Conservation (phyloP, 1,284 basidiomycete genomes). For the Marasmius sp. region DNA sequence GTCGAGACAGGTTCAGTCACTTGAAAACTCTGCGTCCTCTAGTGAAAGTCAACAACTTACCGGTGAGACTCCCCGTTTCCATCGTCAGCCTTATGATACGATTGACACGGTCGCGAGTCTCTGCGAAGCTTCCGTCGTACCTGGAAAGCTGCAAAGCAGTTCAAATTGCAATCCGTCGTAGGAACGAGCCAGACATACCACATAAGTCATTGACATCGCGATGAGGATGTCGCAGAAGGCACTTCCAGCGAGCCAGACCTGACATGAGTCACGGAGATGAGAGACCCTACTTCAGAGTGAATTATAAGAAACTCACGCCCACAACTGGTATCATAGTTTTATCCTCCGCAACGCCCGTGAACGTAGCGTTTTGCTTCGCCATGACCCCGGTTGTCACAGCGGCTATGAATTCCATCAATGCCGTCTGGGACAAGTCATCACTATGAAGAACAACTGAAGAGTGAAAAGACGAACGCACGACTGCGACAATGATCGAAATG, state of each 20-base stretch:
- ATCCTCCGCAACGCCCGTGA: background rate
- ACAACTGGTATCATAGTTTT: no score
- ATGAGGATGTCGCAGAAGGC: background rate
- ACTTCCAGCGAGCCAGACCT: background rate
- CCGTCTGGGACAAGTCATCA: background rate
- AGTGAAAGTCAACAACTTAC: background rate
- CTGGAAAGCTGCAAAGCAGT: background rate
- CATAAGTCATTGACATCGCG: background rate
- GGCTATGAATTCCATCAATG: background rate
- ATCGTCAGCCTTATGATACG: background rate
- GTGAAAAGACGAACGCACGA: background rate
- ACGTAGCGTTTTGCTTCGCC: background rate
- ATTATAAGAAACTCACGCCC: no score
- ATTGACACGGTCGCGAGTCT: background rate
- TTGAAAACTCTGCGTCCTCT: no score
- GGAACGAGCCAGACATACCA: background rate
- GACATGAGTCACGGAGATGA: background rate
- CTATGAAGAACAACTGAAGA: background rate
- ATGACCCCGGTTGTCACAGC: background rate
- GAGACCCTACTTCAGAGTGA: background rate
- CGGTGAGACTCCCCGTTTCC: background rate
- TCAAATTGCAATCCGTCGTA: background rate
- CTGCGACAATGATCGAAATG: background rate
- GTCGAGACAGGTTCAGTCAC: background rate
- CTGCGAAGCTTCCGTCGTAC: background rate